Evolutionary conservation across 805 yeast genomes (phyloP).

Genomic region (Barnettozyma siamensis): DNA sequence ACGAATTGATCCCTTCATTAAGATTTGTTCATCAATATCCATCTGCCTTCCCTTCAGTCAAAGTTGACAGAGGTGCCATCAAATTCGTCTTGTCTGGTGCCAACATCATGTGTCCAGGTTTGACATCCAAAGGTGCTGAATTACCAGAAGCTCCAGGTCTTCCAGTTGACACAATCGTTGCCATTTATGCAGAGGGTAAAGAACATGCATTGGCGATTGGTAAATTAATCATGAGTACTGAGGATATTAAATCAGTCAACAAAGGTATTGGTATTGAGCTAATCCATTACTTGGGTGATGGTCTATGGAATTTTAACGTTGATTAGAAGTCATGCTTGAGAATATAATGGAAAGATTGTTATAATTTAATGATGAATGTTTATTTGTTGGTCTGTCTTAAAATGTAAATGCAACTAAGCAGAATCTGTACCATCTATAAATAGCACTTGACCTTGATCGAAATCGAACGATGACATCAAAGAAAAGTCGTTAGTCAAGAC

Average conservation of each 20-base stretch:
- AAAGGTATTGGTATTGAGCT: slow-evolving; percentile 89
- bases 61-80: slow-evolving; percentile 94
- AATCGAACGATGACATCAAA: slow-evolving; percentile 19
- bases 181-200: slow-evolving; percentile 88
- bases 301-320: slow-evolving; percentile 64
- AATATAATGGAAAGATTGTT: not conserved
- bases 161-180: slow-evolving; percentile 65
- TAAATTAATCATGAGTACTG: slow-evolving; percentile 79
- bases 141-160: slow-evolving; percentile 69
- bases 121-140: slow-evolving; percentile 78
- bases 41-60: slow-evolving; percentile 73
- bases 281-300: slow-evolving; percentile 82
- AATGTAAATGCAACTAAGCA: not conserved
- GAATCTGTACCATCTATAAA: slow-evolving; percentile 4
- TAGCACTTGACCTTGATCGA: slow-evolving; percentile 16
- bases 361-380: not conserved
- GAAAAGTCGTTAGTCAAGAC: slow-evolving; percentile 21
- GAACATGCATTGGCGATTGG: slow-evolving; percentile 89
- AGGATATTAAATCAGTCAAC: slow-evolving; percentile 74
- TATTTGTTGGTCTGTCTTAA: no score
- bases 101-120: slow-evolving; percentile 94
- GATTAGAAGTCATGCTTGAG: slow-evolving; percentile 34
- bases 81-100: slow-evolving; percentile 95
- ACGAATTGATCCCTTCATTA: slow-evolving; percentile 71
- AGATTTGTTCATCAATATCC: slow-evolving; percentile 79